Percentiles rank a stretch among this genome's conserved stretches.
phyloP scores from a whole-genome alignment of 805 yeast genomes.

The Ogataea naganishii region DNA sequence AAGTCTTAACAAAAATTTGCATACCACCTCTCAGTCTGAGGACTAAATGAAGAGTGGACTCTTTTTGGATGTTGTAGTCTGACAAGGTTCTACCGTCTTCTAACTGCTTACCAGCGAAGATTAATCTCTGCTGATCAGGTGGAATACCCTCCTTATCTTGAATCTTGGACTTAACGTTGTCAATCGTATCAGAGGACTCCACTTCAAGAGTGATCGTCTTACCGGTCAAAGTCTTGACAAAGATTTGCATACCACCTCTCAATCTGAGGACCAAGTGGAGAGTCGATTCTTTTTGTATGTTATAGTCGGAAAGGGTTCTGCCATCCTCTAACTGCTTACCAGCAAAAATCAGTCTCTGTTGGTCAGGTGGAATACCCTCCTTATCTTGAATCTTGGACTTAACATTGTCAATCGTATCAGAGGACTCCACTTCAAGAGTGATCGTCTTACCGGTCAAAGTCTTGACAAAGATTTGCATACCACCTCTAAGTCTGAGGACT shows the following conservation, averaged over 20 bases:
- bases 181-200: constrained; percentile 95
- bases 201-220: constrained; percentile 75
- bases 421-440: constrained; percentile 94
- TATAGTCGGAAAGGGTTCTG: constrained; percentile 94
- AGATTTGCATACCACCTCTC: constrained; percentile 76
- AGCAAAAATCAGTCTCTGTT: constrained; percentile 94
- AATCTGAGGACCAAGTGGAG: constrained; percentile 93
- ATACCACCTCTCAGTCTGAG: constrained; percentile 96
- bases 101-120: constrained; percentile 96
- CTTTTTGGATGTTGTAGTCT: constrained; percentile 98
- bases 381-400: constrained; percentile 95
- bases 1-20: constrained; percentile 29
- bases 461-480: constrained; percentile 55
- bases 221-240: constrained; percentile 25
- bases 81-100: constrained; percentile 95
- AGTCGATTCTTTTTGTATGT: constrained; percentile 97
- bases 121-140: constrained; percentile 95
- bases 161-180: constrained; percentile 92
- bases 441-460: constrained; percentile 56
- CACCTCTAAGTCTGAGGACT: constrained; percentile 85
- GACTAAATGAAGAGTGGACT: constrained; percentile 92
- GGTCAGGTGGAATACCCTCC: constrained; percentile 97
- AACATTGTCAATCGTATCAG: constrained; percentile 96
- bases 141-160: constrained; percentile 98
- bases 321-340: constrained; percentile 97